Conservation (phyloP, 164 flowering plant species). For the Chloranthus sessilifolius region DNA sequence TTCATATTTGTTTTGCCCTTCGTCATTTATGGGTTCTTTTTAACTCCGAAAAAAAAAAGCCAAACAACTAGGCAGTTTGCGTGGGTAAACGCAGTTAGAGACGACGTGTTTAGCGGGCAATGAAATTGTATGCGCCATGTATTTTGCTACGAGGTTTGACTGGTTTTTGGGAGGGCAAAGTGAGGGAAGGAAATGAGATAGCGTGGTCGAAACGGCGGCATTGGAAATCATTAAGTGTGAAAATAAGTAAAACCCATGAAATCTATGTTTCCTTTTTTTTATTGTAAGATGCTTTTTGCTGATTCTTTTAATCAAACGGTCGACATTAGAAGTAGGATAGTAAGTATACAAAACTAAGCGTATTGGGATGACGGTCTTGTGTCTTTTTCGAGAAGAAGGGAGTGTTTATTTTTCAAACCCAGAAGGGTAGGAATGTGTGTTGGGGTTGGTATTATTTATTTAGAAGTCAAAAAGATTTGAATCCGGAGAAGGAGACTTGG, state of each 20-base stretch:
- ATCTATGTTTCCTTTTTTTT: background rate
- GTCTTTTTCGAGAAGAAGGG: background rate
- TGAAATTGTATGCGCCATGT: constrained; percentile 39
- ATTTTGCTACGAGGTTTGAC: constrained; percentile 16
- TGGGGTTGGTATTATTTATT: too few relatives aligned
- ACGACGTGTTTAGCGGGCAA: constrained; percentile 56
- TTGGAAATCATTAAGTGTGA: constrained; percentile 28
- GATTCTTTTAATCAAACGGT: too few relatives aligned
- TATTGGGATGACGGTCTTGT: too few relatives aligned
- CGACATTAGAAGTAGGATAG: too few relatives aligned
- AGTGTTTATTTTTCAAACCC: constrained; percentile 2
- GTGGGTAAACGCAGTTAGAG: constrained; percentile 10
- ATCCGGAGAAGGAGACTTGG: too few relatives aligned
- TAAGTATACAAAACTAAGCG: too few relatives aligned
- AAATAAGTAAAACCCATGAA: constrained; percentile 1
- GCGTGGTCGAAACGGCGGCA: constrained; percentile 75
- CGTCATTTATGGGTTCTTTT: background rate
- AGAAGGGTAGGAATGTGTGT: constrained; percentile 41
- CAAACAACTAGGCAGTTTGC: background rate
- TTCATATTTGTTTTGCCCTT: background rate
- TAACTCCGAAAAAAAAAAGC: too few relatives aligned
- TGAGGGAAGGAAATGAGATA: constrained; percentile 24
- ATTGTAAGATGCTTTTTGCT: too few relatives aligned
- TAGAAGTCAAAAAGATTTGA: too few relatives aligned
- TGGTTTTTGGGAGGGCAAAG: too few relatives aligned